Evolutionary conservation across 345 rosid genomes (phyloP).

Genomic region (Camelina sativa): DNA sequence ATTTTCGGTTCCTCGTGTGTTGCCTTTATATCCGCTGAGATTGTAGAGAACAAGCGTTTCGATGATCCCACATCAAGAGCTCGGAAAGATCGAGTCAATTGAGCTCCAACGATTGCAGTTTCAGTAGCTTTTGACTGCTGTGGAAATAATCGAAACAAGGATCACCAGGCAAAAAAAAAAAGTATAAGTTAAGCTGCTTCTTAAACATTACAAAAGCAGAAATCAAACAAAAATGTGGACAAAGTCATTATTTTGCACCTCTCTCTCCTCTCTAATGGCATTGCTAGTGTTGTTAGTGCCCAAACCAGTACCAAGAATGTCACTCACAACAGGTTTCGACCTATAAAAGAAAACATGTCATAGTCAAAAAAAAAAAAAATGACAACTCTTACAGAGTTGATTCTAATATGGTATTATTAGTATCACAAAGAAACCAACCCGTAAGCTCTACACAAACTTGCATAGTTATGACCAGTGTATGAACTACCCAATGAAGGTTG

Average conservation of each 20-base stretch:
- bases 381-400: not conserved
- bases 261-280: constrained; percentile 36
- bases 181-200: constrained; percentile 16
- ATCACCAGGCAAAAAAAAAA: not conserved
- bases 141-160: not conserved
- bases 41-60: constrained; percentile 39
- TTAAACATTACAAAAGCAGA: not conserved
- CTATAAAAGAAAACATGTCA: not conserved
- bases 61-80: constrained; percentile 41
- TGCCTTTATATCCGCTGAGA: constrained; percentile 38
- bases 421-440: constrained; percentile 28
- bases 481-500: constrained; percentile 39
- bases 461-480: constrained; percentile 36
- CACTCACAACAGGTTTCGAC: constrained; percentile 39
- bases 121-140: constrained; percentile 33
- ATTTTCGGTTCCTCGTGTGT: constrained; percentile 36
- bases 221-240: not conserved
- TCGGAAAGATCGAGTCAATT: constrained; percentile 25
- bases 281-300: constrained; percentile 27
- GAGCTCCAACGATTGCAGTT: constrained; percentile 26
- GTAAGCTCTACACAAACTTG: constrained; percentile 38
- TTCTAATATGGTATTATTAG: not conserved
- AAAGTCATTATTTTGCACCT: constrained; percentile 29
- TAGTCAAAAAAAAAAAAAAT: not conserved
- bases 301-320: constrained; percentile 38